These are phyloP conservation scores for Vitis amurensis DNA, from an alignment of 164 flowering plant species.

Conservation along the genomic window DNA sequence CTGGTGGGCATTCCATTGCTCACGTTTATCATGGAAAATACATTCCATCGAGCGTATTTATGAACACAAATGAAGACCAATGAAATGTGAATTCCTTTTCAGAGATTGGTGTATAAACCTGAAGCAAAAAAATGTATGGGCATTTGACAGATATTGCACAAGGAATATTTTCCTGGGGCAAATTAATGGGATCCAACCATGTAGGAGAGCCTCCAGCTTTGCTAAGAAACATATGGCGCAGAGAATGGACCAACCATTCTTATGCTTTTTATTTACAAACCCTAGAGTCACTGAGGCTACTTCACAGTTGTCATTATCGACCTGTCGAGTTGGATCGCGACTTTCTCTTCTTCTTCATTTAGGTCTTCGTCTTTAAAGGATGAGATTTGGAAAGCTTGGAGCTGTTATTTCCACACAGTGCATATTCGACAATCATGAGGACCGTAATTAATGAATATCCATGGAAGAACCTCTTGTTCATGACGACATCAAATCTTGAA, in stretches of 20 bases:
- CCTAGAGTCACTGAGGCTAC: slow-evolving; percentile 59
- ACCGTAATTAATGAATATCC: no score
- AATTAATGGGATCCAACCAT: slow-evolving; percentile 82
- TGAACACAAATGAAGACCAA: slow-evolving; percentile 73
- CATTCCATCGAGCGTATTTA: slow-evolving; percentile 85
- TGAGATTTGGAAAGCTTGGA: slow-evolving; percentile 36
- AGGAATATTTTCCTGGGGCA: slow-evolving; percentile 54
- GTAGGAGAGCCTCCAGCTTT: slow-evolving; percentile 95
- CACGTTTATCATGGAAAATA: slow-evolving; percentile 76
- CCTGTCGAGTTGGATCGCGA: no score
- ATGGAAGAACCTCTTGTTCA: no score
- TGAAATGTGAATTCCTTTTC: slow-evolving; percentile 68
- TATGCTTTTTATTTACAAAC: slow-evolving; percentile 59
- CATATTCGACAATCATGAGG: no score
- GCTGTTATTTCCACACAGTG: slow-evolving; percentile 6
- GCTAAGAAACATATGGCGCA: slow-evolving; percentile 80
- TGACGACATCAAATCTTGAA: no score
- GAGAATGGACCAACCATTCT: slow-evolving; percentile 46
- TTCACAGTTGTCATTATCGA: slow-evolving; percentile 53
- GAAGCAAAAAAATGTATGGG: slow-evolving; percentile 46
- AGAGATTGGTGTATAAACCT: slow-evolving; percentile 37
- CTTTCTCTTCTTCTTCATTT: slow-evolving; percentile 8
- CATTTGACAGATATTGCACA: slow-evolving; percentile 71
- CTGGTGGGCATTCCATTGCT: slow-evolving; percentile 72
- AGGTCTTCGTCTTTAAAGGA: slow-evolving; percentile 39